These are phyloP conservation scores for Trichosporon asahii DNA, from an alignment of 1,284 basidiomycete species.

Conservation along the genomic window DNA sequence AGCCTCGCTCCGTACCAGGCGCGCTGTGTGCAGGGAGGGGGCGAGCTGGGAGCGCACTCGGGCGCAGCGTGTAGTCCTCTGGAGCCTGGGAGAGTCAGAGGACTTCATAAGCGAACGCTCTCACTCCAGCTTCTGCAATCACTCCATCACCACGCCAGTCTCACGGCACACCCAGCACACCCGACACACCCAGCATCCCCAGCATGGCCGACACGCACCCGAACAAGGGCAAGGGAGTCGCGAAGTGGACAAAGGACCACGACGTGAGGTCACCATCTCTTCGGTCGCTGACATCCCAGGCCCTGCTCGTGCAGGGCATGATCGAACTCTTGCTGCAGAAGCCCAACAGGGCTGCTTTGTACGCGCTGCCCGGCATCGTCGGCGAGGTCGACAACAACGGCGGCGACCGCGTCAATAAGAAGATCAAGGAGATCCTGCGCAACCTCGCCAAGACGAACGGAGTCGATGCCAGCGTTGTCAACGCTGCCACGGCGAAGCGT, in stretches of 20 bases:
- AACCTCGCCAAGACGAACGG: not conserved
- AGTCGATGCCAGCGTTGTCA: not conserved
- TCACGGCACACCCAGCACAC: not conserved
- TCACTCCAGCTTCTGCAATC: not conserved
- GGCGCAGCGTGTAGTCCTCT: not conserved
- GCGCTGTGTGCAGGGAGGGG: not conserved
- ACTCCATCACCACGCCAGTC: too few species aligned
- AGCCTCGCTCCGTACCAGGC: not conserved
- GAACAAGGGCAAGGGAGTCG: not conserved
- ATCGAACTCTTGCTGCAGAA: not conserved
- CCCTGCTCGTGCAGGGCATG: not conserved
- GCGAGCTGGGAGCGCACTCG: not conserved
- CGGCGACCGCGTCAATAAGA: slow-evolving; percentile 7
- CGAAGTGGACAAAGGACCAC: slow-evolving; percentile 4
- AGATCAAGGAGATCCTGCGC: slow-evolving; percentile 1
- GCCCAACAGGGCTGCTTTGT: not conserved
- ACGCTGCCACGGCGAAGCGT: not conserved
- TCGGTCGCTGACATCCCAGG: not conserved
- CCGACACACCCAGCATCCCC: not conserved
- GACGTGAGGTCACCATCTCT: not conserved
- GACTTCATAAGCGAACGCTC: not conserved
- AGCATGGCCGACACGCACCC: not conserved
- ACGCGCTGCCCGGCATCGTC: slow-evolving; percentile 8
- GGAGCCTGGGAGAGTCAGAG: not conserved
- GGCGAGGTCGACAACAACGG: slow-evolving; percentile 14